Percentiles rank a stretch among this genome's conserved stretches.
phyloP scores from a whole-genome alignment of 441 rosid species.

The Adansonia rubrostipa region DNA sequence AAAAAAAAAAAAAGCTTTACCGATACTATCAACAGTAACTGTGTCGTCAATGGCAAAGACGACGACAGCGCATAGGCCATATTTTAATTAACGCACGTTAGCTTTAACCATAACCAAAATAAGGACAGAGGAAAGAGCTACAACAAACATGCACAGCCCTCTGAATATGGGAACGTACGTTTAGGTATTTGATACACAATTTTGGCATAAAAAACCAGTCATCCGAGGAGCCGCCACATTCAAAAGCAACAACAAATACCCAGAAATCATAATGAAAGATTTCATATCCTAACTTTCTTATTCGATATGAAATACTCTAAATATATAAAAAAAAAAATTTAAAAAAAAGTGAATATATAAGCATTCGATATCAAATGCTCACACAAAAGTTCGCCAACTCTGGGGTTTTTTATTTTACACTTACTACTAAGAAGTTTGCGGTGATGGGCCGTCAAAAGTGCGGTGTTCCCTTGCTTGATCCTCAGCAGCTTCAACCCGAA shows the following conservation, averaged over 20 bases:
- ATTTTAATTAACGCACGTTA: slow-evolving; percentile 30
- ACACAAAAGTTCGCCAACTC: neutral
- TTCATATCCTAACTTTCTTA: no score
- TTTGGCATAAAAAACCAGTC: slow-evolving; percentile 32
- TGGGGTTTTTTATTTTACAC: neutral
- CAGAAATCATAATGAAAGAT: neutral
- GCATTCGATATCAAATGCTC: no score
- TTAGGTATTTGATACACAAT: slow-evolving; percentile 18
- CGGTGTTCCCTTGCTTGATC: slow-evolving; percentile 20
- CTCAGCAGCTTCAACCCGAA: slow-evolving; percentile 13
- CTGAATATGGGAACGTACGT: slow-evolving; percentile 27
- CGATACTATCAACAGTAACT: slow-evolving; percentile 15
- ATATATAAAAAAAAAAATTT: no score
- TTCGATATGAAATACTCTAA: no score
- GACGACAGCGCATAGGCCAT: no score
- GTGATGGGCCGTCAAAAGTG: slow-evolving; percentile 31
- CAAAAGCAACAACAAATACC: neutral
- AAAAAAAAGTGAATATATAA: no score
- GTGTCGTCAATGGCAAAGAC: neutral
- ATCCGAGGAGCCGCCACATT: neutral
- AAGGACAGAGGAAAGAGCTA: neutral
- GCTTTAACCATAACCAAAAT: slow-evolving; percentile 19
- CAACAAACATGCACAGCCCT: slow-evolving; percentile 26
- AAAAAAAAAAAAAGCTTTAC: neutral
- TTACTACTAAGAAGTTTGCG: slow-evolving; percentile 56